Evolutionary conservation across 805 yeast genomes (phyloP), one percentile per base, ranked within the genome.

Genomic region (Wickerhamiella brachini): DNA sequence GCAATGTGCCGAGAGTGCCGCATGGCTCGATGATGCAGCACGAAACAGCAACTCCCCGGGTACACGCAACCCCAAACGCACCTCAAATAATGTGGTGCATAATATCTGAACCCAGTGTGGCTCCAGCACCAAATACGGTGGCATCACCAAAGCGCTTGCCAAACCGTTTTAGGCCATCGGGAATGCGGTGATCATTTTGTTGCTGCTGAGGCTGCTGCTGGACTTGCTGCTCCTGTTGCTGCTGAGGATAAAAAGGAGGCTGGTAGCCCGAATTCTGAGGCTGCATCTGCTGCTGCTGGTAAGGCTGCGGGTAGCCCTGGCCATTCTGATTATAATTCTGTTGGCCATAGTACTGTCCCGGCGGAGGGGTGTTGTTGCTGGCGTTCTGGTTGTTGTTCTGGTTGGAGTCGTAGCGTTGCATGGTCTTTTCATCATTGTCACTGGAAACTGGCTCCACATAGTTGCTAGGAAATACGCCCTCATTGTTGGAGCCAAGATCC

Each of bases 41-140:
- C n/a, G n/a, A n/a, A n/a, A n/a, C n/a, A n/a, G 26, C 26, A 5
- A 8, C 8, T 24, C 8, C 26, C 21, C 21, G 23, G 44, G 20
- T 15, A 22, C 6, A 17, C 29, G 10, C 12, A 29, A 29, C 34
- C 15, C 34, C 34, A 29, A 29, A 29, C 12, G 34, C 34, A 29
- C 45, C 15, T 47, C 48, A 57, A 50, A 59, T 53, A 37, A 58
- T 55, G 38, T 53, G 54, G 54, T 83, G 79, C 42, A 89, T 85
- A 49, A 90, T 59, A 60, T 84, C 87, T 45, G 85, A 75, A 62
- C 97, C 97, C 50, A 89, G 72, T 1, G 95, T 82, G 41, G 97
- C 95, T 72, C 97, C 97, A 9, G 95, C 96, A 67, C 97, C 97
- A 57, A 87, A 90, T 47, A 89, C 78, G 37, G 94, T 89, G n/a